Base-by-base conservation (phyloP, 2,329 filamentous ascomycete species). In the Xylaria sp. region DNA sequence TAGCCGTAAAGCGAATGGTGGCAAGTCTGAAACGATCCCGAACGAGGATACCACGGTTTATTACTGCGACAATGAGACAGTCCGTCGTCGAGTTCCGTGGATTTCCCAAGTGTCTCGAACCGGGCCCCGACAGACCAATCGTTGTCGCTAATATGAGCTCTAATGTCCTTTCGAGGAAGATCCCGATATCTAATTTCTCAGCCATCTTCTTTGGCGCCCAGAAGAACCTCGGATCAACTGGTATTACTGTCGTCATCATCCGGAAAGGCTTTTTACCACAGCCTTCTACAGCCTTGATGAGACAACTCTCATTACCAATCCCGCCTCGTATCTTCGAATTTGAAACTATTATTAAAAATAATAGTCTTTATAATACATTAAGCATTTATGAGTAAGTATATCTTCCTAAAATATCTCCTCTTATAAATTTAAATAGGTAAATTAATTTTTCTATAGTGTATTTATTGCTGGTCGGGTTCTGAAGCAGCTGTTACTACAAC, bases 71-170 rank as follows among this genome's bases (percentile, higher is more conserved):
- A 98, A 98, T 76, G 94, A 98, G 84, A 97, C 94, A 0, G 93
- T 97, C 6, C 93, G 94, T 94, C 41, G 94, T 98, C 23, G 95
- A 98, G 79, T 97, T 97, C 75, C 93, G 91, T 6, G 81, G 76
- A 20, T 88, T 89, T 77, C 95, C 95, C 28, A 82, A 90, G 72
- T 80, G 81, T 7, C 85, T 97, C 25, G 87, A 88, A 58, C 81
- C 87, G 10, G 87, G 89, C 58, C 89, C 89, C 8, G 87, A 90
- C 60, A 88, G 89, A 39, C 90, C 91, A 0, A 88, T 97, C 67
- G 91, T 98, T 7, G 91, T 97, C 6, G 94, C 93, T 28, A 95
- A 98, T 80, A 97, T 98, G 92, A 92, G 89, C 56, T 97, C 93
- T 68, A 98, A 98, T 81, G 97, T 98, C 78, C 89, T 98, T 63